A percentile compares a stretch with the other conserved stretches of the same genome.
phyloP scores from a whole-genome alignment of 768 basidiomycete species.

The Exidia glandulosa region DNA sequence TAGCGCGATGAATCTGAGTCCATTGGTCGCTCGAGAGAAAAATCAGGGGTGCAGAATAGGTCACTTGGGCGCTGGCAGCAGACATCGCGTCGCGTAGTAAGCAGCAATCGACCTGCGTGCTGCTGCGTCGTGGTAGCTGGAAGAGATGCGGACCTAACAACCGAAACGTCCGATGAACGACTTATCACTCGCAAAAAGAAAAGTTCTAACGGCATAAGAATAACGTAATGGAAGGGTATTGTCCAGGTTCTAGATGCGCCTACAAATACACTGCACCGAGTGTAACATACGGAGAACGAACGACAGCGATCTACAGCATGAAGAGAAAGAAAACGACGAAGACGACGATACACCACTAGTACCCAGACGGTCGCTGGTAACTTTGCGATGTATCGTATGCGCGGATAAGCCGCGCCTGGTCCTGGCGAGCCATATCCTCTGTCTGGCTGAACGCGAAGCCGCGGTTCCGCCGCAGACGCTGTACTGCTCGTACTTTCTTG shows the following conservation, averaged over 20 bases:
- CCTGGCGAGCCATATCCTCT: constrained; percentile 73
- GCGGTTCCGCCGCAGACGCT: constrained; percentile 90
- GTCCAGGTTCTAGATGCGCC: not conserved
- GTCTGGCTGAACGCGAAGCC: constrained; percentile 99
- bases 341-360: constrained; percentile 25
- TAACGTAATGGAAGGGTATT: no score
- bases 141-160: no score
- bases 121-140: no score
- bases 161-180: no score
- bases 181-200: no score
- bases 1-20: constrained; percentile 52
- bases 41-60: no score
- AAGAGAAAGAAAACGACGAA: not conserved
- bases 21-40: no score
- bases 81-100: no score
- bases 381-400: constrained; percentile 83
- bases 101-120: no score
- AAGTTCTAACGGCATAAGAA: no score
- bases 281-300: not conserved
- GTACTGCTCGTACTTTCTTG: constrained; percentile 98
- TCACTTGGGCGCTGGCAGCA: no score
- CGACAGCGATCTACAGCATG: not conserved
- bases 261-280: not conserved
- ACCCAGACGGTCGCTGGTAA: constrained; percentile 61
- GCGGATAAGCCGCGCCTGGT: constrained; percentile 73